Base-by-base conservation (phyloP, 345 rosid species). In the Trapa incisa region DNA sequence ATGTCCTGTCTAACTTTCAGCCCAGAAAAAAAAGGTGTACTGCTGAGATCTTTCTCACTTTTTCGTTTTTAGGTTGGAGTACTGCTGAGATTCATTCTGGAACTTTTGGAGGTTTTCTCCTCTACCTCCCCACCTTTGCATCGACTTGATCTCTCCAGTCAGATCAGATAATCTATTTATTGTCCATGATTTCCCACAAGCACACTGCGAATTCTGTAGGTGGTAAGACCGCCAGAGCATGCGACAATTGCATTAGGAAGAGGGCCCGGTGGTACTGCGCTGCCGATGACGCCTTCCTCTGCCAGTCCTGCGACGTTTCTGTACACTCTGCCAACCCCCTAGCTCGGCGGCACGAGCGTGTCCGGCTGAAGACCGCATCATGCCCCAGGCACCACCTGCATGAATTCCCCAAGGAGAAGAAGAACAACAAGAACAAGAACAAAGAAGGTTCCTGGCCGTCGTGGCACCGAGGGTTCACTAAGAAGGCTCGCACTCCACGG, bases 261-360 rank as follows among this genome's bases (percentile, higher is more conserved):
- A 78, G 95, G 3, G 97, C 99, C 0, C 78, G 95, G 1, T 94
- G 97, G 99, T 94, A 86, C 71, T 90, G 99, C 41, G 95, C 92
- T 0, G 91, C 99, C 0, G 99, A 94, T 68, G 99, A 94, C 76
- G 99, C 99, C 29, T 93, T 94, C 65, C 92, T 94, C 52, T 94
- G 99, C 79, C 97, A 90, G 71, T 71, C 80, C 37, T 94, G 99
- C 64, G 99, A 94, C 62, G 75, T 82, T 39, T 79, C 83, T 3
- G 95, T 91, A 17, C 99, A 94, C 75, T 88, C 97, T 2, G 96
- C 99, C 2, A 94, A 94, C 68, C 83, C 84, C 13, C 77, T 94
- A 0, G 99, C 99, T 9, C 85, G 91, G 35, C 75, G 96, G 37
- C 99, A 94, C 63, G 86, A 88, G 75, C 78, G 97, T 65, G 91